These are phyloP conservation scores for Aegilops bicornis DNA, from an alignment of 176 grass and related monocot species.

Conservation along the genomic window DNA sequence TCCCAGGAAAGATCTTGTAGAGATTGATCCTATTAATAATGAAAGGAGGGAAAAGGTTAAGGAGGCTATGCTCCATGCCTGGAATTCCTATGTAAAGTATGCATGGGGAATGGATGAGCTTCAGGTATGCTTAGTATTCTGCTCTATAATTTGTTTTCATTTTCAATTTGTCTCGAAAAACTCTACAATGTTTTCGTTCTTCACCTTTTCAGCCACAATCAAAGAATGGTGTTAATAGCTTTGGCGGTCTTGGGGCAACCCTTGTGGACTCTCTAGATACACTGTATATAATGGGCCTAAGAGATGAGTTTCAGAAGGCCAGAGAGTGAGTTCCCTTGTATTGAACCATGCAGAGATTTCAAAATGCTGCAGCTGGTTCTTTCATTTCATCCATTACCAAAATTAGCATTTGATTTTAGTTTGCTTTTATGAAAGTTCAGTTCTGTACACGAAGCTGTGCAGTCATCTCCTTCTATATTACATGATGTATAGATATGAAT, in stretches of 20 bases:
- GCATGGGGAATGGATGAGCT: conserved; percentile 97
- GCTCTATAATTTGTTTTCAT: conserved; percentile 29
- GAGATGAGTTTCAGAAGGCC: conserved; percentile 95
- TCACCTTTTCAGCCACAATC: conserved; percentile 72
- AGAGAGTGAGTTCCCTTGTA: conserved; percentile 80
- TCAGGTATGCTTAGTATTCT: conserved; percentile 64
- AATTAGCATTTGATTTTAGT: conserved; percentile 16
- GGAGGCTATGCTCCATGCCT: conserved; percentile 92
- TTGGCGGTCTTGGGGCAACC: conserved; percentile 96
- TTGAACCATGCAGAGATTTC: conserved; percentile 1
- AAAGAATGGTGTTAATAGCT: conserved; percentile 91
- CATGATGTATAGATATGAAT: conserved; percentile 7
- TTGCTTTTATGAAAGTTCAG: conserved; percentile 10
- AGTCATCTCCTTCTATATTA: not conserved
- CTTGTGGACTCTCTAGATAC: conserved; percentile 95
- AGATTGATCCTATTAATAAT: conserved; percentile 72
- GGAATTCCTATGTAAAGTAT: conserved; percentile 95
- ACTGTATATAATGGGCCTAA: conserved; percentile 93
- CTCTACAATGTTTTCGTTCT: conserved; percentile 29
- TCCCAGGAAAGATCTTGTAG: conserved; percentile 35
- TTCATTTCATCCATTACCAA: not conserved
- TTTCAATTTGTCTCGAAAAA: conserved; percentile 24
- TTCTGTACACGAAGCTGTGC: conserved; percentile 1
- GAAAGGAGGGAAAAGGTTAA: conserved; percentile 94
- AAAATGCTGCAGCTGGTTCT: conserved; percentile 11